Conservation (phyloP, 441 rosid species). For the Gossypium trilobum region DNA sequence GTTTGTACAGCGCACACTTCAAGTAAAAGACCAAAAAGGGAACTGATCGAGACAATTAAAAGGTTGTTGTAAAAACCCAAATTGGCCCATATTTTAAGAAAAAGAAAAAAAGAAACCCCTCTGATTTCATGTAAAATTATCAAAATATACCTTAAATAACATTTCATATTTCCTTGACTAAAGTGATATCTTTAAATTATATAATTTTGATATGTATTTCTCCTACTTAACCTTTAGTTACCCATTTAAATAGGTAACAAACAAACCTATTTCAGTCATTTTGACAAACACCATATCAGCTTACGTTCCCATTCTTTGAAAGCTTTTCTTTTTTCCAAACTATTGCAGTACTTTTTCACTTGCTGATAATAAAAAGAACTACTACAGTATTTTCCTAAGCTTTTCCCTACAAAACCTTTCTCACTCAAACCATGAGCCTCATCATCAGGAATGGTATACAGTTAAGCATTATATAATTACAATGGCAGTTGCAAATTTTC, state of each 20-base stretch:
- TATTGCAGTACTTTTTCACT: background rate
- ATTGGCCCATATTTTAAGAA: background rate
- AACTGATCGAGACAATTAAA: background rate
- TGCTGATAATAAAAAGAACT: background rate
- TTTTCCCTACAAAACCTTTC: background rate
- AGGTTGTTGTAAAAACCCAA: background rate
- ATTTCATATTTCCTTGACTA: background rate
- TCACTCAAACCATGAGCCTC: background rate
- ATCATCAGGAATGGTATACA: background rate
- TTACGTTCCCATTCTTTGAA: background rate
- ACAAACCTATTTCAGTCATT: conserved; percentile 5
- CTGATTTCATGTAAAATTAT: background rate
- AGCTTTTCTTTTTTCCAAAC: background rate
- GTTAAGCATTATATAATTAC: background rate
- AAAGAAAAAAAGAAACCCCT: background rate
- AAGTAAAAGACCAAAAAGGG: background rate
- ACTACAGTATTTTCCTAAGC: background rate
- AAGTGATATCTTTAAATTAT: background rate
- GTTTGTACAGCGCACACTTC: background rate
- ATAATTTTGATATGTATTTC: background rate
- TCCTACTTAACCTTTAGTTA: background rate
- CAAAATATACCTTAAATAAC: conserved; percentile 1
- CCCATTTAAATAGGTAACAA: background rate
- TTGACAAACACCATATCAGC: background rate
- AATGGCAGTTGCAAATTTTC: background rate